Base-by-base conservation (phyloP, 305 asterid genomes). In the Fraxinus sp. region DNA sequence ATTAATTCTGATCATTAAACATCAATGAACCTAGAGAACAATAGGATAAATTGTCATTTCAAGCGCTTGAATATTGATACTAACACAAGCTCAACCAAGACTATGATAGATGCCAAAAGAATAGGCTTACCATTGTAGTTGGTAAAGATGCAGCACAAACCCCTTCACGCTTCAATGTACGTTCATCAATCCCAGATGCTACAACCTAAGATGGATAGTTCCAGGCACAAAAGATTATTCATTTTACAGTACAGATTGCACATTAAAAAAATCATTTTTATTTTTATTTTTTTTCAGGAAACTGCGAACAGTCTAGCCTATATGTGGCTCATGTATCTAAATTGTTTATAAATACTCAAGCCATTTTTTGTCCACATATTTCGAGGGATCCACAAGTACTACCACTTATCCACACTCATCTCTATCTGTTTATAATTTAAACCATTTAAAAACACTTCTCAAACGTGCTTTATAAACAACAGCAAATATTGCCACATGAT, bases 71-170 rank as follows among this genome's bases (percentile, higher is more conserved):
- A n/a, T 70, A 32, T 80, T 36, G 74, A 62, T 0, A 8, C 0
- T 71, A 46, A 70, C 16, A 49, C 16, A 57, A 36, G 33, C 57
- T 62, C n/a, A 49, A 57, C 30, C 30, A 77, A 18, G 39, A 78
- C 78, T 16, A 70, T 57, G 79, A 57, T 14, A 30, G 20, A 66
- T 62, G 81, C 26, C 1, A 64, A 46, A 70, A 77, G n/a, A 39
- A 46, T 36, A 3, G 28, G 83, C 73, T 79, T 86, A 94, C 99
- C 99, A 96, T 94, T 57, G 98, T 96, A 80, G 98, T 96, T 55
- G 99, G 99, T 86, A 96, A 90, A 79, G 99, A 96, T 86, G 99
- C 99, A 85, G 99, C 98, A 83, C 99, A 96, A 81, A 96, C 99
- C 81, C 99, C 99, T 88, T 96, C 99, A 78, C 98, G 99, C 92